Evolutionary conservation across 1,139 yeast genomes (phyloP), one percentile per base, ranked within the genome.

Genomic region (Saccharomycopsis hybrid): DNA sequence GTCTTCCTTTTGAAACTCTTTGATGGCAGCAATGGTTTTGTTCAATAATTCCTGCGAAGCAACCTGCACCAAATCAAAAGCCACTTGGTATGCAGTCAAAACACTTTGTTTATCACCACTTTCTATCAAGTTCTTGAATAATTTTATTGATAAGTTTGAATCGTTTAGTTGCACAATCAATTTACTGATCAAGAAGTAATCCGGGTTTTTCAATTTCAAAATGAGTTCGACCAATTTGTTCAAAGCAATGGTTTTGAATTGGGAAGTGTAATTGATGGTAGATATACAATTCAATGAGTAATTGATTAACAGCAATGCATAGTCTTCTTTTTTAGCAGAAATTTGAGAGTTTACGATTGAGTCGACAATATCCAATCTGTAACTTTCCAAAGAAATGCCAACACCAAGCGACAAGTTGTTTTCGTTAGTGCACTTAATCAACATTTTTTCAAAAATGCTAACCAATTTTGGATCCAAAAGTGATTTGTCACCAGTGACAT

Each of bases 41-140:
- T 81, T 85, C 56, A 92, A 73, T 57, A 92, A 74, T 62, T 87
- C 94, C 69, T 92, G 98, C n/a, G 96, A 80, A 0, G 97, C 97
- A 11, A 95, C 82, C 52, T 82, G 82, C 3, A 89, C 97, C 57
- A 92, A 76, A 65, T 92, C 98, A 67, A 92, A 92, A 1, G 97
- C 97, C 52, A 94, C 88, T 70, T 92, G 99, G 65, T 81, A 87
- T 3, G 96, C 95, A 55, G 85, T 73, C 57, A 80, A 69, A 43
- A 60, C 68, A 49, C 69, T 69, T n/a, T 56, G 56, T 48, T 64
- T 66, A 41, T 56, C 53, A 18, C 67, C 59, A 42, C 71, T 71
- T 24, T 69, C 66, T 47, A 87, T 63, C 54, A 86, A 72, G 56
- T 77, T 77, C 58, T 77, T 74, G 64, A 92, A 87, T 49, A 89